These are phyloP conservation scores for Ustilago loliicola DNA, from an alignment of 1,284 basidiomycete species.

Conservation along the genomic window DNA sequence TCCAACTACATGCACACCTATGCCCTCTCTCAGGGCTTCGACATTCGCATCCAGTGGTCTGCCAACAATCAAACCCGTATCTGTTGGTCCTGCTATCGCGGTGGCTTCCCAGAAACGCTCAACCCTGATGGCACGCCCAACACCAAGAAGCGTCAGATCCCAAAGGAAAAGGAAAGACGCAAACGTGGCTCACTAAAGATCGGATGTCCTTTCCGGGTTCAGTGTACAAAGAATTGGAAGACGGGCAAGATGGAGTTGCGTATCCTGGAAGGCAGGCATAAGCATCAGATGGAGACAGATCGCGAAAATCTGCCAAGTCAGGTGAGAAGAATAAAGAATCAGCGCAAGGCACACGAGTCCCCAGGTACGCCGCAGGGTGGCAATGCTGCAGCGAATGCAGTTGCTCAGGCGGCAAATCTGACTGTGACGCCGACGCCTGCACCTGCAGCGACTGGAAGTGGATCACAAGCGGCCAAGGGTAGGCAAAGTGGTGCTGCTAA, in stretches of 20 bases:
- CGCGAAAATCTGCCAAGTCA: slow-evolving; percentile 47
- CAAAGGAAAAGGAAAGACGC: slow-evolving; percentile 52
- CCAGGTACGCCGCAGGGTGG: slow-evolving; percentile 22
- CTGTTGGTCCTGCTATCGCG: slow-evolving; percentile 55
- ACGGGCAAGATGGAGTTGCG: slow-evolving; percentile 53
- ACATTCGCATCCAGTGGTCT: slow-evolving; percentile 58
- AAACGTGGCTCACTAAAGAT: slow-evolving; percentile 54
- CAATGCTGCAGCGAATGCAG: slow-evolving; percentile 42
- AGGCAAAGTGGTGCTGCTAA: slow-evolving; percentile 10
- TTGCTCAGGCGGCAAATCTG: slow-evolving; percentile 42
- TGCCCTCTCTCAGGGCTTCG: slow-evolving; percentile 53
- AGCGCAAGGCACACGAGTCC: slow-evolving; percentile 31
- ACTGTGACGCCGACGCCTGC: slow-evolving; percentile 26
- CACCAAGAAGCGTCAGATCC: slow-evolving; percentile 49
- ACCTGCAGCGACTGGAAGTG: not conserved
- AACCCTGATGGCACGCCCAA: slow-evolving; percentile 52
- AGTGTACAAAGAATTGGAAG: slow-evolving; percentile 57
- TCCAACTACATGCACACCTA: slow-evolving; percentile 59
- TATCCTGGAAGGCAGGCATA: slow-evolving; percentile 48
- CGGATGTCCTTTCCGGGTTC: slow-evolving; percentile 51
- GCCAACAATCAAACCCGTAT: slow-evolving; percentile 56
- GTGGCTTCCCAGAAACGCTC: slow-evolving; percentile 47
- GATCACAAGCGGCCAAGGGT: slow-evolving; percentile 8
- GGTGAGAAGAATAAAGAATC: slow-evolving; percentile 41
- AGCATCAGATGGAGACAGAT: slow-evolving; percentile 54